These are phyloP conservation scores for Durio zibethinus DNA, from an alignment of 345 rosid species.

Conservation along the genomic window DNA sequence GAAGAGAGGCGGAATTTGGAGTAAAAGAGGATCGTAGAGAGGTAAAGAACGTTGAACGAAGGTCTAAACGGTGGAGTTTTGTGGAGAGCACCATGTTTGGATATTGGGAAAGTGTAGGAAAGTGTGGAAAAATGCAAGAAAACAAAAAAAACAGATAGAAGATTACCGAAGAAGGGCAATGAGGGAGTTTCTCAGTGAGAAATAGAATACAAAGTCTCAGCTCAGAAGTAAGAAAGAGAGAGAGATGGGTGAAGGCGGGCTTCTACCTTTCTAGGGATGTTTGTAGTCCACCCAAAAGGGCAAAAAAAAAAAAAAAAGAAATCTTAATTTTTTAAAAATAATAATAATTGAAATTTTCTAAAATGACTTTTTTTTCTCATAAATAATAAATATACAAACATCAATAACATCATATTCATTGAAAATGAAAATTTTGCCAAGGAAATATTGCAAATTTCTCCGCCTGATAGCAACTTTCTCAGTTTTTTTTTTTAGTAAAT, in stretches of 20 bases:
- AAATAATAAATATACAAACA: not conserved
- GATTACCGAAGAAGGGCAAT: not conserved
- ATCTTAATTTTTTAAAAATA: not conserved
- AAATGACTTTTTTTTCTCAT: not conserved
- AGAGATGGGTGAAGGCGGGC: not conserved
- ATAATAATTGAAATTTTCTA: not conserved
- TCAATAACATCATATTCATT: not conserved
- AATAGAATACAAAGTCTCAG: constrained; percentile 21
- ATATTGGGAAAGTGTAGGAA: not conserved
- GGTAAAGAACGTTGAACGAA: constrained; percentile 56
- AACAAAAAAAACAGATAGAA: too few species aligned
- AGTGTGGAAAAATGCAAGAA: not conserved
- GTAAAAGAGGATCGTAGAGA: constrained; percentile 36
- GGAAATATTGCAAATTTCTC: not conserved
- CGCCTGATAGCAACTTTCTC: not conserved
- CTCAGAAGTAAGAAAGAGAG: not conserved
- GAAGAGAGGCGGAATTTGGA: not conserved
- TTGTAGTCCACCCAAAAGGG: not conserved
- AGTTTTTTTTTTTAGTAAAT: too few species aligned
- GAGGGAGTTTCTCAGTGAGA: constrained; percentile 8
- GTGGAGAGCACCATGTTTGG: constrained; percentile 57
- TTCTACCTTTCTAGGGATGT: not conserved
- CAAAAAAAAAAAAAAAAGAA: not conserved
- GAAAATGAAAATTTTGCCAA: not conserved
- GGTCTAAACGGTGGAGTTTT: constrained; percentile 53